Percentiles rank a stretch among this genome's conserved stretches.
Conservation (phyloP, 108 stramenopile genomes). For the Conticribra weissflogii region DNA sequence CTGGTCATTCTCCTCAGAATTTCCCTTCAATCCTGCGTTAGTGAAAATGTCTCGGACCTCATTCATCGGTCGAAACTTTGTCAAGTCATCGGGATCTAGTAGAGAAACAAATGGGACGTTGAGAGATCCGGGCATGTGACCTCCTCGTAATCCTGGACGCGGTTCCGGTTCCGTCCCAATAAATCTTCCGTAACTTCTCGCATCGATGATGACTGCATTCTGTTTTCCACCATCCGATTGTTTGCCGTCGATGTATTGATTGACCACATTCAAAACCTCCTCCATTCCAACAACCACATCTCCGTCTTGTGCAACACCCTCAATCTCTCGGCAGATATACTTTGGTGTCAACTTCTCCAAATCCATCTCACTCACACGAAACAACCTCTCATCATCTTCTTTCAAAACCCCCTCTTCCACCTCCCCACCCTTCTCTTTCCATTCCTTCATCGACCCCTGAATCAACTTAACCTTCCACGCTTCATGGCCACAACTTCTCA, state of each 20-base stretch:
- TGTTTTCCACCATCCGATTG: background rate
- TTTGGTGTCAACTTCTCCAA: slow-evolving; percentile 14
- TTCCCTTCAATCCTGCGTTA: slow-evolving; percentile 35
- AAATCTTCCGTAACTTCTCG: slow-evolving; percentile 51
- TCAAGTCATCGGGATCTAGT: slow-evolving; percentile 36
- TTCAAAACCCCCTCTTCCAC: slow-evolving; percentile 41
- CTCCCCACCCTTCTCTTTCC: slow-evolving; percentile 56
- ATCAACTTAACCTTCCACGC: slow-evolving; percentile 49
- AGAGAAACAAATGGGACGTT: slow-evolving; percentile 64
- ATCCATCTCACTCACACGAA: slow-evolving; percentile 38
- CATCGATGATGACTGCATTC: slow-evolving; percentile 57
- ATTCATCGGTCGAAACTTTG: slow-evolving; percentile 43
- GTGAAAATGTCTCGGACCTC: slow-evolving; percentile 52
- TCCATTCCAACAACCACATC: slow-evolving; percentile 49
- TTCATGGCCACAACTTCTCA: slow-evolving; percentile 51
- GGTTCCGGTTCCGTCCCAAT: slow-evolving; percentile 54
- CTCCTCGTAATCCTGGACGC: slow-evolving; percentile 49
- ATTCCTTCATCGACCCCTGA: slow-evolving; percentile 70
- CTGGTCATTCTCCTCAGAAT: background rate
- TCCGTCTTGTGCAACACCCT: background rate
- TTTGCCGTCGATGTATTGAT: background rate
- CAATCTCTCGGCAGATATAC: slow-evolving; percentile 16
- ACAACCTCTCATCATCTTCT: slow-evolving; percentile 24
- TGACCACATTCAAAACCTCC: slow-evolving; percentile 46
- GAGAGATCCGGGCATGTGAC: slow-evolving; percentile 70